phyloP scores from a whole-genome alignment of 2,329 filamentous ascomycete species.

The Cladobotryum protrusum region DNA sequence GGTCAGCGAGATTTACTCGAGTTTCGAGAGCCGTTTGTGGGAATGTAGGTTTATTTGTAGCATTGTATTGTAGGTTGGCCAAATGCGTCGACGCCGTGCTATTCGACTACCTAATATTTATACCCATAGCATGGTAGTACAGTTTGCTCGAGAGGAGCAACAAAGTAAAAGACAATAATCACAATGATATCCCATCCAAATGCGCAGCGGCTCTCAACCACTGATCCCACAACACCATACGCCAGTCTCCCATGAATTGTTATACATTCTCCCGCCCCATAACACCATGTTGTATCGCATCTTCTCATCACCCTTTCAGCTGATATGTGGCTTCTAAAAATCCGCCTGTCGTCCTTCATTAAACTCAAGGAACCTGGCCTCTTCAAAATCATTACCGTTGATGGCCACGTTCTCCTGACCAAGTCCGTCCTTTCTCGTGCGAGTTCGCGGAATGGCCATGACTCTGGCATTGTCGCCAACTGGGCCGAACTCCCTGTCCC shows the following conservation, averaged over 20 bases:
- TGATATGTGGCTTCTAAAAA: neutral
- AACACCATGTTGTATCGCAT: neutral
- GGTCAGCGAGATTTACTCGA: conserved; percentile 82
- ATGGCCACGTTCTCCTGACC: conserved; percentile 44
- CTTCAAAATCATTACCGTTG: conserved; percentile 54
- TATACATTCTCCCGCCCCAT: neutral
- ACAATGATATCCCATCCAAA: conserved; percentile 1
- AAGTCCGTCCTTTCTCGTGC: conserved; percentile 15
- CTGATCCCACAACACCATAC: neutral
- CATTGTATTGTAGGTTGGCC: neutral
- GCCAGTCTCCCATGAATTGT: neutral
- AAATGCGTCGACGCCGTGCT: neutral
- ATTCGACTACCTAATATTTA: neutral
- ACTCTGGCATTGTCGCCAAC: conserved; percentile 34
- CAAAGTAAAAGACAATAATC: neutral
- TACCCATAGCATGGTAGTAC: neutral
- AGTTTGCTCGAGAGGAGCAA: neutral
- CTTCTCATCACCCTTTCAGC: neutral
- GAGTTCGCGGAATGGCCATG: conserved; percentile 42
- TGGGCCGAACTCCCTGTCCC: conserved; percentile 33
- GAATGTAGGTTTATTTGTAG: conserved; percentile 26
- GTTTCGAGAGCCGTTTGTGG: conserved; percentile 58
- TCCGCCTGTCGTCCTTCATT: conserved; percentile 38
- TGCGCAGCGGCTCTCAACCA: neutral
- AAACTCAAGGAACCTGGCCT: conserved; percentile 58